These are phyloP conservation scores for Fusarium dlaminii DNA, from an alignment of 2,329 filamentous ascomycete species.

Conservation along the genomic window DNA sequence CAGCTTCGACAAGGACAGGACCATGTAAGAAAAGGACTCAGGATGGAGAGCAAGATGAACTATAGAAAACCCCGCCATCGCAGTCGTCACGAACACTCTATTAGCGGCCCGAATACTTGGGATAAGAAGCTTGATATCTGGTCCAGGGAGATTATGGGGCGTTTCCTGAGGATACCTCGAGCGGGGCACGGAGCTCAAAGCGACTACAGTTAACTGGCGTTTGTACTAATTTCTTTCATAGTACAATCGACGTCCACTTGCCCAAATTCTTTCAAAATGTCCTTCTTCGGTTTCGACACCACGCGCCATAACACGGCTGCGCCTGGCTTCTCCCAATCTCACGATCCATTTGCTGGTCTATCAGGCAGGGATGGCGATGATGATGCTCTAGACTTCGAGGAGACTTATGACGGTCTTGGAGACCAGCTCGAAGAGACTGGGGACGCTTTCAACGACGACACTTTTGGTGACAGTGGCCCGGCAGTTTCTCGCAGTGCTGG, in stretches of 20 bases:
- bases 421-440: conserved; percentile 90
- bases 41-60: not conserved
- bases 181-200: conserved; percentile 35
- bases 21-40: not conserved
- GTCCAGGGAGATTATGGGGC: not conserved
- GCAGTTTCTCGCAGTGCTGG: conserved; percentile 67
- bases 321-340: conserved; percentile 82
- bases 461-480: conserved; percentile 69
- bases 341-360: conserved; percentile 89
- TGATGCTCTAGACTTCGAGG: conserved; percentile 82
- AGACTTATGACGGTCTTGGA: conserved; percentile 95
- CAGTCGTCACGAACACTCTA: not conserved
- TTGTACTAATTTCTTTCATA: conserved; percentile 37
- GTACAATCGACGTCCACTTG: conserved; percentile 36
- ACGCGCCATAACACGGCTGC: conserved; percentile 73
- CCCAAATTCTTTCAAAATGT: conserved; percentile 66
- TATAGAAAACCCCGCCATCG: not conserved
- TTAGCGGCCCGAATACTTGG: not conserved
- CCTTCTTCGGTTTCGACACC: conserved; percentile 90
- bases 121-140: not conserved
- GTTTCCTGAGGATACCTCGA: conserved; percentile 10
- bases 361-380: conserved; percentile 71
- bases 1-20: not conserved
- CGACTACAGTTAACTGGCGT: conserved; percentile 18
- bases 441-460: conserved; percentile 97